Evolutionary conservation across 805 yeast species (phyloP).

Genomic region (Wickerhamomyces ciferrii): DNA sequence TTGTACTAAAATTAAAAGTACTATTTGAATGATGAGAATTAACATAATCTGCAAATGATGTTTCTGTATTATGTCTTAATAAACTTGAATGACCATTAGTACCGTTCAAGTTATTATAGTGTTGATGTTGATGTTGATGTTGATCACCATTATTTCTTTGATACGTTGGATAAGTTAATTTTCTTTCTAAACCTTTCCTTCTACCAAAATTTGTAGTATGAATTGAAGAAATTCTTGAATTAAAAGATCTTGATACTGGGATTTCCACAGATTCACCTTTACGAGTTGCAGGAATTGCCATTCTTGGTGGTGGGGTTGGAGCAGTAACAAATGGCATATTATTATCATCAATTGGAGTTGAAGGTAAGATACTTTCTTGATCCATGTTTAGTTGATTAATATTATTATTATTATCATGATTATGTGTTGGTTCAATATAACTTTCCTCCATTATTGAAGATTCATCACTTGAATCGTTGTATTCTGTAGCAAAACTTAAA

Average conservation of each 20-base stretch:
- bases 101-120: not conserved
- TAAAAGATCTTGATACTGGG: slow-evolving; percentile 30
- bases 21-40: slow-evolving; percentile 11
- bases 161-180: slow-evolving; percentile 6
- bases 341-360: slow-evolving; percentile 16
- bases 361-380: slow-evolving; percentile 11
- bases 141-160: slow-evolving; percentile 5
- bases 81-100: not conserved
- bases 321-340: slow-evolving; percentile 23
- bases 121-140: not conserved
- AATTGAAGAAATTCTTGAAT: slow-evolving; percentile 18
- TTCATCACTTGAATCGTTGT: slow-evolving; percentile 72
- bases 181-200: slow-evolving; percentile 16
- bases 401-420: slow-evolving; percentile 15
- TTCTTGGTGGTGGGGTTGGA: slow-evolving; percentile 57
- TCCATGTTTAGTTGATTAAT: slow-evolving; percentile 9
- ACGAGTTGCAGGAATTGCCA: slow-evolving; percentile 81
- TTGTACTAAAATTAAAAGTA: slow-evolving; percentile 17
- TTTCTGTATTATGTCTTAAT: slow-evolving; percentile 7
- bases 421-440: slow-evolving; percentile 14
- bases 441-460: slow-evolving; percentile 34
- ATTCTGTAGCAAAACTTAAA: slow-evolving; percentile 52
- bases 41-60: slow-evolving; percentile 21
- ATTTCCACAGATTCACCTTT: slow-evolving; percentile 78
- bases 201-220: slow-evolving; percentile 21